phyloP scores from a whole-genome alignment of 2,329 filamentous ascomycete species.

The Epichloe sibirici region DNA sequence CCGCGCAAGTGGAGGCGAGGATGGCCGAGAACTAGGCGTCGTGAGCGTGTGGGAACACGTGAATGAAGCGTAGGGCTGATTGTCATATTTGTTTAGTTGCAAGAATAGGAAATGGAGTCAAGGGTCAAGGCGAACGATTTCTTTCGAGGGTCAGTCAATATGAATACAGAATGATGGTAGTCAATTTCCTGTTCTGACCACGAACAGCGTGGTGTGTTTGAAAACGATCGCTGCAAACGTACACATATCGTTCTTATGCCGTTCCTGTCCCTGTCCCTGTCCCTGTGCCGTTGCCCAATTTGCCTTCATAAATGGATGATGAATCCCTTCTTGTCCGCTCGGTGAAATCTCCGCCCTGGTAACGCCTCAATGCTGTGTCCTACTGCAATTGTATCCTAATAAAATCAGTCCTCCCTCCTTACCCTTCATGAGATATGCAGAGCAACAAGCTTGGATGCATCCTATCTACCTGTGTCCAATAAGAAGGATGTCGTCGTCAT shows the following conservation, averaged over 20 bases:
- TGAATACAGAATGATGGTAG: neutral
- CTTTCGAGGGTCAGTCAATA: neutral
- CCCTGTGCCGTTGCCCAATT: neutral
- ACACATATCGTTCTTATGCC: neutral
- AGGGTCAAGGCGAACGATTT: neutral
- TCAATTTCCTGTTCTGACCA: neutral
- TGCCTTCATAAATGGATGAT: neutral
- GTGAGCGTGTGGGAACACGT: neutral
- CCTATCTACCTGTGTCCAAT: slow-evolving; percentile 34
- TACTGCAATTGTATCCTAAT: neutral
- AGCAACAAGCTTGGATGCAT: neutral
- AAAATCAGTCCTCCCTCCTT: neutral
- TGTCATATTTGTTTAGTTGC: neutral
- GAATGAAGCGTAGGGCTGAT: neutral
- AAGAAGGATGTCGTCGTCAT: slow-evolving; percentile 37
- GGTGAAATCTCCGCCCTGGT: neutral
- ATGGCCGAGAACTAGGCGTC: neutral
- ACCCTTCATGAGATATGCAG: neutral
- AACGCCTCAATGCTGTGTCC: neutral
- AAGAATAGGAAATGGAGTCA: neutral
- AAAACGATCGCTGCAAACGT: neutral
- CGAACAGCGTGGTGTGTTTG: neutral
- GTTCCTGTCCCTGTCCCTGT: neutral
- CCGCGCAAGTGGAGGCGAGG: slow-evolving; percentile 33
- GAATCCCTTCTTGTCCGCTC: neutral